Evolutionary conservation across 805 yeast genomes (phyloP).

Genomic region (Diddensiella caesifluorescens): DNA sequence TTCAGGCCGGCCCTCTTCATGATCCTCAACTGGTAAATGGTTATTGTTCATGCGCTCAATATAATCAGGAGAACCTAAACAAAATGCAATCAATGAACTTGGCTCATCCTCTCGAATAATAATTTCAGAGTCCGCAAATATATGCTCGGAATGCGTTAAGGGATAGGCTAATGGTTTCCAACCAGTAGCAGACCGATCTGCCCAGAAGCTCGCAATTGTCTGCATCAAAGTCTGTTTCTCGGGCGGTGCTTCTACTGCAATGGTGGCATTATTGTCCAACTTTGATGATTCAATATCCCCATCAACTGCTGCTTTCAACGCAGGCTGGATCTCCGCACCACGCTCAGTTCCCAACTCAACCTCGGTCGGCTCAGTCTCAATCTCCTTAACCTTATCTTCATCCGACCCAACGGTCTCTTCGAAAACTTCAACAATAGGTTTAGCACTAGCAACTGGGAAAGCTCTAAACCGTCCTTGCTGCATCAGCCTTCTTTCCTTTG

Average conservation of each 20-base stretch:
- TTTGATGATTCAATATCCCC: not conserved
- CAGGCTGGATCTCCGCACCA: not conserved
- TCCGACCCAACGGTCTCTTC: conserved; percentile 63
- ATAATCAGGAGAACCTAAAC: conserved; percentile 82
- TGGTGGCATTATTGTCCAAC: not conserved
- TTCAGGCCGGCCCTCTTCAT: conserved; percentile 9
- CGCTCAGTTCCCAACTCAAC: not conserved
- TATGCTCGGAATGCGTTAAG: conserved; percentile 71
- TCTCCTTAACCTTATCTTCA: not conserved
- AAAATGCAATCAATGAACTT: conserved; percentile 87
- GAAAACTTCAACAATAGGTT: conserved; percentile 87
- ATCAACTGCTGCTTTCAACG: not conserved
- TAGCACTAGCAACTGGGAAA: conserved; percentile 63
- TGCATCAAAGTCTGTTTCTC: conserved; percentile 77
- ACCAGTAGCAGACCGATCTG: conserved; percentile 88
- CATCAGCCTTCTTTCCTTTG: conserved; percentile 62
- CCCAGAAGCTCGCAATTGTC: conserved; percentile 89
- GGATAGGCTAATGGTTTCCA: conserved; percentile 94
- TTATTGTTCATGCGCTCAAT: conserved; percentile 47
- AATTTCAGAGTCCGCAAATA: conserved; percentile 89
- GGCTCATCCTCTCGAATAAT: conserved; percentile 96
- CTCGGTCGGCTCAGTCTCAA: not conserved
- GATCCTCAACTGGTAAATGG: conserved; percentile 2
- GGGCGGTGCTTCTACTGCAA: conserved; percentile 22
- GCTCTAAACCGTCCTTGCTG: conserved; percentile 59